Evolutionary conservation across 805 yeast genomes (phyloP), one percentile per base, ranked within the genome.

Genomic region (Scheffersomyces lignosus): DNA sequence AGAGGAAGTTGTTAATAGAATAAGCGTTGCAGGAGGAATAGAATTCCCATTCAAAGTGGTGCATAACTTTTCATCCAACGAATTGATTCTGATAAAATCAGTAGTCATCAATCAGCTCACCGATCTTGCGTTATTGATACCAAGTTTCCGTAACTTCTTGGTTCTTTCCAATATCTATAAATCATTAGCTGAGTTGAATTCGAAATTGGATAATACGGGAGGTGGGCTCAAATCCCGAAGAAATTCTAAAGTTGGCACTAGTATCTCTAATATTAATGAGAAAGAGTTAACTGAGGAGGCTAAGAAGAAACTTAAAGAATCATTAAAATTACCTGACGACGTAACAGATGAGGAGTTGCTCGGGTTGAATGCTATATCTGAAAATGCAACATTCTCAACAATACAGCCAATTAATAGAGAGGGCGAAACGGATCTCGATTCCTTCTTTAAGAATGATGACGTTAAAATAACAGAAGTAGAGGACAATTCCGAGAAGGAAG

Each of bases 321-420:
- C 71, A 3, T 52, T 68, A 25, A 62, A 61, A 35, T 44, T 69
- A 16, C 45, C 70, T 3, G 52, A 54, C 25, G 64, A 64, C 35
- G 67, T 63, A 15, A 59, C 70, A 1, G 68, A 65, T 36, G 71
- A 65, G 34, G 71, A 69, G 43, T 50, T 68, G 9, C 37, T 62
- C 15, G 63, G 65, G 6, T 48, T 69, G 30, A 62, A 49, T 47
- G 57, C 65, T 2, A 47, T 60, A 2, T 43, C 60, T 3, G 62
- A 59, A 14, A 52, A 47, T n/a, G 48, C 54, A 3, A 32, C 47
- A 4, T 49, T 32, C 33, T 48, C 47, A 5, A 43, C 49, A 25
- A 49, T 40, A 13, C 52, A 51, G 31, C 45, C 48, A 12, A 36
- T 33, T 15, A 46, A 37, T 27, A 36, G 41, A 13, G 36, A 42